Evolutionary conservation across 805 yeast species (phyloP), one percentile per base, ranked within the genome.

Genomic region (Grigorovia jiainica): DNA sequence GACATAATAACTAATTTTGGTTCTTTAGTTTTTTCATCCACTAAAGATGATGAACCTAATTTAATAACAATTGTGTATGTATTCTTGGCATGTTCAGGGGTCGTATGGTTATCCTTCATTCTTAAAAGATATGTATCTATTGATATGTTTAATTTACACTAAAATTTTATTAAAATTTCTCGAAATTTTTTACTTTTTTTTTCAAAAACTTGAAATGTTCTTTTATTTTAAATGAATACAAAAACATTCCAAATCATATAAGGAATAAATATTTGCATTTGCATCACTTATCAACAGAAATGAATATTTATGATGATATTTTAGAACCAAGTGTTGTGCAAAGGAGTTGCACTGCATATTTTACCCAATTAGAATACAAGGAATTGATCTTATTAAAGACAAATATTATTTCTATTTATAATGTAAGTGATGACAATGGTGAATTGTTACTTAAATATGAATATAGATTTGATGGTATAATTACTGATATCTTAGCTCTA

Each of bases 1-100:
- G 97, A 77, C 92, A 92, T 89, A 52, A 82, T 86, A 34, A 97
- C 92, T 19, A 92, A 72, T 44, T 87, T 74, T 17, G 95, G 95
- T 60, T 90, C 97, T 43, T 80, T 76, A 7, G 97, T 87, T 23
- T 62, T 69, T 59, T 89, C 97, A 64, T 92, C 97, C 38, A 92
- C 96, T 34, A 92, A 75, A 5, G 97, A 90, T 3, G 97, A 87
- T 2, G 97, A 83, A 4, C 98, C 82, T 17, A 76, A 64, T 50
- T 76, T 76, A 48, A 76, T 73, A 8, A 77, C 81, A 21, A 76
- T 68, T 1, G 78, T 75, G 47, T 64, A 66, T 3, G 54, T 48
- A 37, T 55, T 60, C 6, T 34, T 13, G n/a, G 31, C 31, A 4
- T 10, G 34, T 15, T 30, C 34, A 29, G 29, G 13, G 1, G 18